Conservation (phyloP, 768 basidiomycete species). For the Termitomyces sp. region DNA sequence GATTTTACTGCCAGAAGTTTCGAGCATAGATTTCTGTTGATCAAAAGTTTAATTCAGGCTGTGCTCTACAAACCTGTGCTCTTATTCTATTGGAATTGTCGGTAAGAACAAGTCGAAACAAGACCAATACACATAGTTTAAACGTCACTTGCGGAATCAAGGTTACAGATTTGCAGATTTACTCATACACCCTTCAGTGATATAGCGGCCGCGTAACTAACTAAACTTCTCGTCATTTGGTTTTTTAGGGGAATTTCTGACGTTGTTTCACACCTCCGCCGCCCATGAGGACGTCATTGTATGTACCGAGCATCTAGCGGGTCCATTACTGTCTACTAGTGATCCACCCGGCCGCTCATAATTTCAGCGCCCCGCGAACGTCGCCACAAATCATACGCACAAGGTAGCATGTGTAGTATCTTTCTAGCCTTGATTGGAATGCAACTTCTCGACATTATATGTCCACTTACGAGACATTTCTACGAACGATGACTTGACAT, state of each 20-base stretch:
- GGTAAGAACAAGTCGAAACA: not conserved
- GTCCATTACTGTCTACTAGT: not conserved
- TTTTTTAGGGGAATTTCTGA: constrained; percentile 3
- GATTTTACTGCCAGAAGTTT: not conserved
- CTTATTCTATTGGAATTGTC: not conserved
- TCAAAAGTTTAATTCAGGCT: not conserved
- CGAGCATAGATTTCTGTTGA: not conserved
- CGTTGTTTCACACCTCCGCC: not conserved
- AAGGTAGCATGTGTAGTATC: not conserved
- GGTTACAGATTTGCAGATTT: not conserved
- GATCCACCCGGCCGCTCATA: not conserved
- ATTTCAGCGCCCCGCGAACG: not conserved
- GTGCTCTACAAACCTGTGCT: not conserved
- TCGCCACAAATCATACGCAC: constrained; percentile 1
- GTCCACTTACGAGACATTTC: constrained; percentile 5
- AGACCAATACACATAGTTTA: not conserved
- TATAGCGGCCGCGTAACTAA: not conserved
- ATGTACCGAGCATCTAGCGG: not conserved
- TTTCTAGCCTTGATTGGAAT: not conserved
- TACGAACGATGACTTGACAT: constrained; percentile 1
- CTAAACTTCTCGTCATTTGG: not conserved
- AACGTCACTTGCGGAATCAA: not conserved
- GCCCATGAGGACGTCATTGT: too few relatives aligned
- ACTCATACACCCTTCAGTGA: not conserved
- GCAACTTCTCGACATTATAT: constrained; percentile 13